Evolutionary conservation across 495 filamentous ascomycete genomes (phyloP).

Genomic region (Hypoxylon intermedium): DNA sequence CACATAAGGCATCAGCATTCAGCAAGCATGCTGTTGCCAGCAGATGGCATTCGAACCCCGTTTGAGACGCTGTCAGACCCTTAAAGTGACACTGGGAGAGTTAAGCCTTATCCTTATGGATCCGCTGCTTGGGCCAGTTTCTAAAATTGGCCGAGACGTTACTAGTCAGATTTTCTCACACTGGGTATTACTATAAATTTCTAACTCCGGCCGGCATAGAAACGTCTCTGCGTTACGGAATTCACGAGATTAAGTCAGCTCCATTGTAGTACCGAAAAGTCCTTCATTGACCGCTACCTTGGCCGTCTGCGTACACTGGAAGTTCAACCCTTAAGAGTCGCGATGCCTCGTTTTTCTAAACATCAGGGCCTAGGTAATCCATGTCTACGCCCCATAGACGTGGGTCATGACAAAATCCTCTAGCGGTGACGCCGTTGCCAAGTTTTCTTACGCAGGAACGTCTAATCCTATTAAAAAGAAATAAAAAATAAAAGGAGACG

Average conservation of each 20-base stretch:
- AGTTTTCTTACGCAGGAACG: slow-evolving; percentile 3
- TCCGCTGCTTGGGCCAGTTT: slow-evolving; percentile 6
- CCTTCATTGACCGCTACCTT: slow-evolving; percentile 21
- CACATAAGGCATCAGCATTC: no score
- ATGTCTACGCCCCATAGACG: slow-evolving; percentile 2
- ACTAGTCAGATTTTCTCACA: slow-evolving; percentile 8
- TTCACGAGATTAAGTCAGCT: slow-evolving; percentile 28
- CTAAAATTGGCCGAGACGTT: slow-evolving; percentile 12
- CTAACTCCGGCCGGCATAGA: neutral
- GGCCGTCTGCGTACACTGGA: neutral
- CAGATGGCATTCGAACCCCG: neutral
- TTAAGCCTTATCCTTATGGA: slow-evolving; percentile 1
- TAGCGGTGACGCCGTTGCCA: slow-evolving; percentile 29
- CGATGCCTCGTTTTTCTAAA: slow-evolving; percentile 10
- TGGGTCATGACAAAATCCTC: slow-evolving; percentile 19
- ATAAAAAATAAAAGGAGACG: no score
- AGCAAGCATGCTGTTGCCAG: no score
- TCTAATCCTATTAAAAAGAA: neutral
- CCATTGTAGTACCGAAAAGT: neutral
- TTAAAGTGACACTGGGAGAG: neutral
- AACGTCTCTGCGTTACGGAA: neutral
- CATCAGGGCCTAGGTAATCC: neutral
- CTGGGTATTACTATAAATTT: slow-evolving; percentile 2
- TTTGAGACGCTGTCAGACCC: neutral
- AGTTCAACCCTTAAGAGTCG: neutral